These are phyloP conservation scores for Epipyxis sp. DNA, from an alignment of 108 stramenopile genomes.

Conservation along the genomic window DNA sequence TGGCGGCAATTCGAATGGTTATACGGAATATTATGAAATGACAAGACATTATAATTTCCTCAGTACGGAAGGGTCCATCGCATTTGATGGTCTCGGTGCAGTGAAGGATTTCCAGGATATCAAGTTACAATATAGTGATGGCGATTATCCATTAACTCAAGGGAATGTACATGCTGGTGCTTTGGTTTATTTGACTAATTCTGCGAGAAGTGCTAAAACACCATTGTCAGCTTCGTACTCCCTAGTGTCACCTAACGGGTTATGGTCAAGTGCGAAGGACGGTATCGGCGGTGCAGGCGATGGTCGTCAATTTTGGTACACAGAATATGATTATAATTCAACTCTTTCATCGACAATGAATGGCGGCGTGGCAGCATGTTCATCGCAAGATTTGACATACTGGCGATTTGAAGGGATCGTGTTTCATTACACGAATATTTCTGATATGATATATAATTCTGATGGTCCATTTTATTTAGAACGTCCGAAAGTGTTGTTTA, in stretches of 20 bases:
- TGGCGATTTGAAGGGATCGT: slow-evolving; percentile 76
- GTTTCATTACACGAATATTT: slow-evolving; percentile 69
- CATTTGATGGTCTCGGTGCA: slow-evolving; percentile 64
- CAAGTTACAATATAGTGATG: slow-evolving; percentile 38
- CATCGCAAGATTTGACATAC: slow-evolving; percentile 59
- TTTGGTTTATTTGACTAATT: slow-evolving; percentile 37
- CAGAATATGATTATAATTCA: slow-evolving; percentile 54
- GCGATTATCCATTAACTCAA: slow-evolving; percentile 46
- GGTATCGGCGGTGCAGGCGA: slow-evolving; percentile 2
- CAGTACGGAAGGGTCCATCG: slow-evolving; percentile 44
- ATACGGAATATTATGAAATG: slow-evolving; percentile 44
- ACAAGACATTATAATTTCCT: slow-evolving; percentile 59
- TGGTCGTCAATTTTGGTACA: slow-evolving; percentile 65
- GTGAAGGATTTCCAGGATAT: slow-evolving; percentile 57
- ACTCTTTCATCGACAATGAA: not conserved
- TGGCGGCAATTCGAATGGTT: slow-evolving; percentile 31
- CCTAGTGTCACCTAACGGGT: not conserved
- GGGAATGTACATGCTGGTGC: slow-evolving; percentile 59
- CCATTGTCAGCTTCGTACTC: not conserved
- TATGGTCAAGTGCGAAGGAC: not conserved
- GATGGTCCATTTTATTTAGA: slow-evolving; percentile 44
- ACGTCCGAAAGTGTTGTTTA: slow-evolving; percentile 68
- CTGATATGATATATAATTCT: slow-evolving; percentile 64
- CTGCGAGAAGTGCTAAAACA: not conserved
- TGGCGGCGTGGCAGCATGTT: slow-evolving; percentile 72